These are phyloP conservation scores for Galerina marginata DNA, from an alignment of 768 basidiomycete species.

Conservation along the genomic window DNA sequence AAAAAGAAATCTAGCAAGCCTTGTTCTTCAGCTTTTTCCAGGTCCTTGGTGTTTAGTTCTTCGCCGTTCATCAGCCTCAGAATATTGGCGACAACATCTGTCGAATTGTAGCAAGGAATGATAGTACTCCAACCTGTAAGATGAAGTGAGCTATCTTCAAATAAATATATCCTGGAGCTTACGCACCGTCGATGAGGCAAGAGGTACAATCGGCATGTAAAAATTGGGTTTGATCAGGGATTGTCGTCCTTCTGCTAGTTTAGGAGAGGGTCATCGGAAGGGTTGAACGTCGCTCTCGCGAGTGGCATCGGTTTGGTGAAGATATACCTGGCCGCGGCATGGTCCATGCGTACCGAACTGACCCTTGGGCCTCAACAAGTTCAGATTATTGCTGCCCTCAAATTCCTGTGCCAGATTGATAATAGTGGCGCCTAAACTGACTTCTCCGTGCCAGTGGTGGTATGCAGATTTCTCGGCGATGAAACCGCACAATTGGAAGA, in stretches of 20 bases:
- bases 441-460: slow-evolving; percentile 85
- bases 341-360: slow-evolving; percentile 99
- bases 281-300: slow-evolving; percentile 78
- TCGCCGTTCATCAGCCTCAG: slow-evolving; percentile 86
- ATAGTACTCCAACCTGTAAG: slow-evolving; percentile 91
- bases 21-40: slow-evolving; percentile 88
- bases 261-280: slow-evolving; percentile 86
- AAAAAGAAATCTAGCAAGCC: slow-evolving; percentile 61
- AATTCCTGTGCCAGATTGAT: slow-evolving; percentile 93
- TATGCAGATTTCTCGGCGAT: slow-evolving; percentile 93
- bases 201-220: slow-evolving; percentile 91
- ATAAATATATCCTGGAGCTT: slow-evolving; percentile 23
- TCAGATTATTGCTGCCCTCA: slow-evolving; percentile 96
- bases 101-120: slow-evolving; percentile 91
- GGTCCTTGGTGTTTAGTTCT: slow-evolving; percentile 76
- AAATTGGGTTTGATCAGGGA: slow-evolving; percentile 88
- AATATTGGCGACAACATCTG: slow-evolving; percentile 87
- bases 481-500: slow-evolving; percentile 95
- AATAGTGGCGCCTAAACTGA: slow-evolving; percentile 85
- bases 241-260: slow-evolving; percentile 88
- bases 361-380: slow-evolving; percentile 85
- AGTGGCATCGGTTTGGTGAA: slow-evolving; percentile 81
- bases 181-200: slow-evolving; percentile 89
- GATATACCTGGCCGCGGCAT: slow-evolving; percentile 96
- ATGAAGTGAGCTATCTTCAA: neutral